Percentiles rank a stretch among this genome's conserved stretches.
Evolutionary conservation across 2,329 filamentous ascomycete species (phyloP).

Genomic region (Calonectria fujianensis): DNA sequence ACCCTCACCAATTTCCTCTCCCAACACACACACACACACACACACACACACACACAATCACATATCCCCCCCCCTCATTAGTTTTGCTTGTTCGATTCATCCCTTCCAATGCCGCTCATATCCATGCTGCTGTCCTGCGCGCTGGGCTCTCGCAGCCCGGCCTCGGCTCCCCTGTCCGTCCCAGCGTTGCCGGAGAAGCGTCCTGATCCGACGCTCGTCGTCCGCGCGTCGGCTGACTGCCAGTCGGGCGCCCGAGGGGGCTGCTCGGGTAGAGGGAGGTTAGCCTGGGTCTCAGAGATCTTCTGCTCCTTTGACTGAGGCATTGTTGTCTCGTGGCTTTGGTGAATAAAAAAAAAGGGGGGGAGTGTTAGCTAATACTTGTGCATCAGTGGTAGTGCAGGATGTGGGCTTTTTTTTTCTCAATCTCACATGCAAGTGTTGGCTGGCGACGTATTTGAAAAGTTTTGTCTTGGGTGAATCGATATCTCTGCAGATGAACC

Average conservation of each 20-base stretch:
- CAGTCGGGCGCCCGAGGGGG: slow-evolving; percentile 86
- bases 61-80: no score
- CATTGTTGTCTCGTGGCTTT: slow-evolving; percentile 56
- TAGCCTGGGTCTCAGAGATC: slow-evolving; percentile 81
- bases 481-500: neutral
- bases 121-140: slow-evolving; percentile 73
- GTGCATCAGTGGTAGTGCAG: neutral
- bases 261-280: slow-evolving; percentile 87
- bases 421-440: neutral
- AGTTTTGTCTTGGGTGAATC: neutral
- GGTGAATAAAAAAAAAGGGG: neutral
- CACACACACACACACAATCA: neutral
- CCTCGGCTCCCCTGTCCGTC: slow-evolving; percentile 67
- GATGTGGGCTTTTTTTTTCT: no score
- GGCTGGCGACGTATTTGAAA: neutral
- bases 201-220: slow-evolving; percentile 82
- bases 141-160: slow-evolving; percentile 75
- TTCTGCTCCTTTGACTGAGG: slow-evolving; percentile 75
- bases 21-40: neutral
- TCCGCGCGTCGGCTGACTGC: slow-evolving; percentile 82
- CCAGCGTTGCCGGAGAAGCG: slow-evolving; percentile 72
- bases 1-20: neutral
- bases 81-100: slow-evolving; percentile 63
- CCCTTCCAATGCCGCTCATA: slow-evolving; percentile 77
- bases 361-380: neutral